Percentiles rank a stretch among this genome's conserved stretches.
These are phyloP conservation scores for Hordeum vulgare DNA, from an alignment of 176 grass and related monocot genomes.

Conservation along the genomic window DNA sequence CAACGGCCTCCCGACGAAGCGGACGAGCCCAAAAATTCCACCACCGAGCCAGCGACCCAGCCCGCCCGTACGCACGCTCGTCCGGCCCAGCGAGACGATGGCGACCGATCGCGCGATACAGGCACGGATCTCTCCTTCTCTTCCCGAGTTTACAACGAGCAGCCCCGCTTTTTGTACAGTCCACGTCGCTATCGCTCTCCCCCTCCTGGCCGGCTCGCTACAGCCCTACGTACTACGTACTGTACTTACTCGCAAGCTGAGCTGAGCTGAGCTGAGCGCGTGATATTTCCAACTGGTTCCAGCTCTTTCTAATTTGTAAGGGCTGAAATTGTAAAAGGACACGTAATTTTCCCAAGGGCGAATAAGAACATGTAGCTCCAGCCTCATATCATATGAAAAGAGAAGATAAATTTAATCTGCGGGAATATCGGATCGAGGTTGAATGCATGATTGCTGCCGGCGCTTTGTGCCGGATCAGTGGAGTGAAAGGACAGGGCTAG, in stretches of 20 bases:
- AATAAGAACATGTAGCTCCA: too few relatives aligned
- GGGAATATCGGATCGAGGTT: not conserved
- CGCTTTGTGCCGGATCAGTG: not conserved
- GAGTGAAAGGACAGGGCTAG: not conserved
- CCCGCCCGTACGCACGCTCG: not conserved
- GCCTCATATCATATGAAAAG: too few relatives aligned
- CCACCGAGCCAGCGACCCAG: not conserved
- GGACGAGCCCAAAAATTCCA: conserved; percentile 9
- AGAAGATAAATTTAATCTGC: too few relatives aligned
- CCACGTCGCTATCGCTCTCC: not conserved
- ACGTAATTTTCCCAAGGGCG: too few relatives aligned
- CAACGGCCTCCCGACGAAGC: not conserved
- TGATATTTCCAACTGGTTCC: too few relatives aligned
- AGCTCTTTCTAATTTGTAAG: too few relatives aligned
- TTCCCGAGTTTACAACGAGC: not conserved
- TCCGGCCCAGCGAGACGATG: not conserved
- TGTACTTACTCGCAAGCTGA: too few relatives aligned
- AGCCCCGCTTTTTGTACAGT: conserved; percentile 16
- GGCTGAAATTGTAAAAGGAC: too few relatives aligned
- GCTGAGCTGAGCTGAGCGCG: too few relatives aligned
- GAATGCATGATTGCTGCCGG: not conserved
- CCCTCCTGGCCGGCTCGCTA: not conserved
- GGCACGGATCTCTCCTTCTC: not conserved
- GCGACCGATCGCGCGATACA: conserved; percentile 16
- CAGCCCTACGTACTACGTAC: too few relatives aligned